Conservation (phyloP, 23 red algal species). For the Gracilariopsis chorda region DNA sequence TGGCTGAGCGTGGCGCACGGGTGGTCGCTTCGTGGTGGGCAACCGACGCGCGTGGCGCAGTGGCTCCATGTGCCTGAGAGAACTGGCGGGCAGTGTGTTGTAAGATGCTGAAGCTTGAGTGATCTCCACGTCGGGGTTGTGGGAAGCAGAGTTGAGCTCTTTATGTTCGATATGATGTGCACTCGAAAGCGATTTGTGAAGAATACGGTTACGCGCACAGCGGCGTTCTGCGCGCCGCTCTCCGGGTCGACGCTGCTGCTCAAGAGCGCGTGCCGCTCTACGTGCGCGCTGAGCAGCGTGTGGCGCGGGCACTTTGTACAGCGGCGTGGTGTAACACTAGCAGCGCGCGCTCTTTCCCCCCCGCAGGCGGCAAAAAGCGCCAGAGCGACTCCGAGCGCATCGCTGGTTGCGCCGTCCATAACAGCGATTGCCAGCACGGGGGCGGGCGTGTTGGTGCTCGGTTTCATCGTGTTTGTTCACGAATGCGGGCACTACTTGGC, state of each 20-base stretch:
- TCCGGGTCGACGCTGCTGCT: not conserved
- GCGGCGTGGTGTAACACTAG: not conserved
- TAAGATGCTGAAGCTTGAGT: too few relatives aligned
- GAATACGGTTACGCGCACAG: too few relatives aligned
- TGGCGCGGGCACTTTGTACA: not conserved
- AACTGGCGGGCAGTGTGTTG: too few relatives aligned
- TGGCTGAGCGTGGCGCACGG: too few relatives aligned
- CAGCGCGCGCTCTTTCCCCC: not conserved
- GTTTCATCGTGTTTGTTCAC: constrained; percentile 88
- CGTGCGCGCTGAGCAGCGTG: not conserved
- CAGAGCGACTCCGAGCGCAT: not conserved
- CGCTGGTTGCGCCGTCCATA: constrained; percentile 26
- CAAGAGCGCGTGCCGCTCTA: not conserved
- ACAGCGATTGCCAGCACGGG: constrained; percentile 54
- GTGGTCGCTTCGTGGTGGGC: too few relatives aligned
- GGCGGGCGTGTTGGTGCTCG: constrained; percentile 73
- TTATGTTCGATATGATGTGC: too few relatives aligned
- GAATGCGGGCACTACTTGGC: constrained; percentile 94
- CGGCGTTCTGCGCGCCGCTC: not conserved
- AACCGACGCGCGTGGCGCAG: too few relatives aligned
- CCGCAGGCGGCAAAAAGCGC: not conserved
- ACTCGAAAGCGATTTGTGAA: too few relatives aligned
- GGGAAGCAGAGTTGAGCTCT: too few relatives aligned
- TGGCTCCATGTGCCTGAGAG: too few relatives aligned
- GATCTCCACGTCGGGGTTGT: too few relatives aligned